Base-by-base conservation (phyloP, 352 stramenopile species). In the Globisporangium yorkense region DNA sequence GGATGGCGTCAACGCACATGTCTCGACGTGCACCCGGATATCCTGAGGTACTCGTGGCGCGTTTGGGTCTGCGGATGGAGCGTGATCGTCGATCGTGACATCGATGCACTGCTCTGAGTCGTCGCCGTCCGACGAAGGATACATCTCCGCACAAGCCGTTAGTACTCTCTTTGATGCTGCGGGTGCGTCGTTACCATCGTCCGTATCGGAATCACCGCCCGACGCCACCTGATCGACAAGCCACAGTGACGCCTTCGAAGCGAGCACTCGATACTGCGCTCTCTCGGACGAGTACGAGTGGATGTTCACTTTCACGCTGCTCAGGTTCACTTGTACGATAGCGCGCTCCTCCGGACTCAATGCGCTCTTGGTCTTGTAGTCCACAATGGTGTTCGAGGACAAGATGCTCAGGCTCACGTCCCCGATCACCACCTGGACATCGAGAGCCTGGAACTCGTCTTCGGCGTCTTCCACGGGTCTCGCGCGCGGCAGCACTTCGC, bases 1-100 rank as follows among this genome's bases (percentile, higher is more conserved):
- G 8, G 71, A 58, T 12, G 78, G 80, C 13, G 75, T 66, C 5
- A 89, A 44, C 13, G 82, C 77, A 31, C 76, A 88, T 3, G 67
- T 75, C 44, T 89, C 76, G 13, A 89, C 62, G 41, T 91, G 76
- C 18, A 91, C 67, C 5, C 73, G 76, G 29, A 85, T 57, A 56
- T 89, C 78, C 21, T 72, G 66, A 1, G 72, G 67, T 9, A 50
- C 16, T 41, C 41, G 31, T 3, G 59, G 3, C 2, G 46, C 31
- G 27, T 54, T 65, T 16, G 60, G 35, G 57, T 66, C 48, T 2
- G 20, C 9, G 3, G 59, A 15, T 4, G 45, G 51, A 13, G 60
- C 41, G 50, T 75, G 65, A 24, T 72, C 67, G 59, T 86, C 74
- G 24, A 89, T 64, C 12, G 69, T 68, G 2, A 89, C 59, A 27